Evolutionary conservation across 192 early-diverging fungal species (phyloP).

Genomic region (Spizellomyces punctatus): DNA sequence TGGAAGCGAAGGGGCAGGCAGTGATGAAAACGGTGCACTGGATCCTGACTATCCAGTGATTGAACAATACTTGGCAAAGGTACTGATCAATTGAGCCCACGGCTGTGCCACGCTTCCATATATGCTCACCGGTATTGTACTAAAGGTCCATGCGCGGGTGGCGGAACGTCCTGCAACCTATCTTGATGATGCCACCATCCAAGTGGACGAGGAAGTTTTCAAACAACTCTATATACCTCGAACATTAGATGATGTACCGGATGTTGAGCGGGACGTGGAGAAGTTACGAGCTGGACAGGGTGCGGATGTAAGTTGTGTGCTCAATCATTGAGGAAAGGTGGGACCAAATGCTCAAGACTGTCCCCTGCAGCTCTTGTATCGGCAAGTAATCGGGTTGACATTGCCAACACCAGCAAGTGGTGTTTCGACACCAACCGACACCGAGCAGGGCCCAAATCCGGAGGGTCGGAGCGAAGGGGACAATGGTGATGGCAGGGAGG

Average conservation of each 20-base stretch:
- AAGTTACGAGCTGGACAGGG: constrained; percentile 73
- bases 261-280: constrained; percentile 81
- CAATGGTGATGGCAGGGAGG: too few species aligned
- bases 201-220: constrained; percentile 89
- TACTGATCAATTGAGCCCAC: constrained; percentile 30
- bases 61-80: constrained; percentile 70
- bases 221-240: constrained; percentile 89
- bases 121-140: too few species aligned
- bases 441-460: too few species aligned
- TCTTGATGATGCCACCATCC: constrained; percentile 30
- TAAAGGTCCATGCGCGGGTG: constrained; percentile 33
- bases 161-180: constrained; percentile 38
- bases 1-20: constrained; percentile 30
- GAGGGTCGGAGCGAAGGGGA: too few species aligned
- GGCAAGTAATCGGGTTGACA: constrained; percentile 29
- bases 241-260: constrained; percentile 86
- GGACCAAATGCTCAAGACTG: too few species aligned
- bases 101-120: too few species aligned
- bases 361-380: constrained; percentile 23
- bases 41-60: constrained; percentile 58
- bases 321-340: too few species aligned
- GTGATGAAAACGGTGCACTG: background rate
- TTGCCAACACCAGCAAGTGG: background rate
- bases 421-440: background rate
- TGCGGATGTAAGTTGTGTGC: constrained; percentile 44